Evolutionary conservation across 2,329 filamentous ascomycete species (phyloP), one percentile per base, ranked within the genome.

Genomic region (Bisporella sp.): DNA sequence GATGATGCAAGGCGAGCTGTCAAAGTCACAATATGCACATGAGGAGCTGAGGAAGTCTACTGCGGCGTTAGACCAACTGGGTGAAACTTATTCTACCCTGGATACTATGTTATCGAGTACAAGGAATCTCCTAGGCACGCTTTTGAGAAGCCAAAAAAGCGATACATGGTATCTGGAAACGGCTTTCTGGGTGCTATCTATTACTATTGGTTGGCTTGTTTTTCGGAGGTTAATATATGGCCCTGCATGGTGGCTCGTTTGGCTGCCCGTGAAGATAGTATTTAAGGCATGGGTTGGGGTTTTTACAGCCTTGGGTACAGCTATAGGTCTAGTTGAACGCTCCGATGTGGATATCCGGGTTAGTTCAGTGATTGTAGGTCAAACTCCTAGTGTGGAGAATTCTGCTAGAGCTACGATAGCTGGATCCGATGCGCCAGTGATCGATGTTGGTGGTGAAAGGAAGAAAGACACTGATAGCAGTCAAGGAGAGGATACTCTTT

Each of bases 91-190:
- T 70, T 82, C 76, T 21, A 82, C 82, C 46, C 79, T 97, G 5
- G 89, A 92, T 60, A 79, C 80, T 9, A 77, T 96, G 64, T 76
- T 99, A 37, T 75, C 79, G 3, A 86, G 80, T 50, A 91, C 87
- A 43, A 79, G 81, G 57, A 84, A 83, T 49, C 73, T 99, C 13
- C 79, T 96, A 6, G 81, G 82, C 5, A 89, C 88, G 13, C 73
- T 99, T 43, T 72, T 97, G 44, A 81, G 82, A 54, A 93, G 88
- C 56, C 89, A 95, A 65, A 99, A 99, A 75, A 93, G 86, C 57
- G 93, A 99, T 66, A 96, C 91, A 2, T 99, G 93, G 93, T 99
- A 99, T 66, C 78, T 99, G 33, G 87, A 93, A 69, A 95, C 88
- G 37, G 82, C 91, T 2, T 83, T 97, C 58, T 95, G 91, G 65